phyloP scores from a whole-genome alignment of 345 rosid species.

The Gossypium bickii region DNA sequence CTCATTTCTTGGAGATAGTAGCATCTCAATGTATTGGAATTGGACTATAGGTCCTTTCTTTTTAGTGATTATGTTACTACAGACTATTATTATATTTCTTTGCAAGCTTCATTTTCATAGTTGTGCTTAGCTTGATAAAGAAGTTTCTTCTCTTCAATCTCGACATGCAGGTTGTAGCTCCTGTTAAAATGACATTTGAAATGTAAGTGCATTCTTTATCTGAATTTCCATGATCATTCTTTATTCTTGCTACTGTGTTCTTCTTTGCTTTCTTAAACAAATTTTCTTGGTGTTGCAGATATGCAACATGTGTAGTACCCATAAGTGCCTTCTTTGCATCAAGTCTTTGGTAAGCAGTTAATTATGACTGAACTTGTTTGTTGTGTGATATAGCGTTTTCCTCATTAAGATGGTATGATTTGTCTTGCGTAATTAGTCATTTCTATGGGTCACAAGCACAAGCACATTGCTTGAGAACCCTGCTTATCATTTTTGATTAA shows the following conservation, averaged over 20 bases:
- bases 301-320: conserved; percentile 85
- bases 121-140: conserved; percentile 8
- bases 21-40: not conserved
- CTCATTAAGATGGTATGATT: not conserved
- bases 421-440: not conserved
- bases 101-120: not conserved
- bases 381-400: not conserved
- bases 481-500: not conserved
- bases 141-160: conserved; percentile 5
- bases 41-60: not conserved
- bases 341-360: conserved; percentile 81
- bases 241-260: not conserved
- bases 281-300: conserved; percentile 43
- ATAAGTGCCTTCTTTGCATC: conserved; percentile 97
- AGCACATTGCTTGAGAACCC: not conserved
- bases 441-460: not conserved
- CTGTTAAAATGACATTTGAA: conserved; percentile 91
- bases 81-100: not conserved
- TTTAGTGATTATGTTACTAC: not conserved
- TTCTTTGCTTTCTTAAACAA: conserved; percentile 17
- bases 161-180: conserved; percentile 74
- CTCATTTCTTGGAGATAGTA: not conserved
- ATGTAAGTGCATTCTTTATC: conserved; percentile 48
- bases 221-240: not conserved
- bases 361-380: conserved; percentile 3